Evolutionary conservation across 2,329 filamentous ascomycete genomes (phyloP).

Genomic region (Calcarisporium arbuscula): DNA sequence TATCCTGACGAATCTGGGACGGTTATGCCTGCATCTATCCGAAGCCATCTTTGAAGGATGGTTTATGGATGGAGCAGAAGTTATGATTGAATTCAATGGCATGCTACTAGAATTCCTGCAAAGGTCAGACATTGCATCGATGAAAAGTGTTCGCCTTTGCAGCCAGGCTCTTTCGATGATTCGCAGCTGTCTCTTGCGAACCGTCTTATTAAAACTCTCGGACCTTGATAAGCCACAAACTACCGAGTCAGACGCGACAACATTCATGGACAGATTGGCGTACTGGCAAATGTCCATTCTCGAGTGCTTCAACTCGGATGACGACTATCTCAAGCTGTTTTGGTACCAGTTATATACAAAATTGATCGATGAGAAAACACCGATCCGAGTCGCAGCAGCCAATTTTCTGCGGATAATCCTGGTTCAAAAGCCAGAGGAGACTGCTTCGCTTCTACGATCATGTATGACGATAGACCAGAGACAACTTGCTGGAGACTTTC

Average conservation of each 20-base stretch:
- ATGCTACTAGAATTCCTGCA: slow-evolving; percentile 84
- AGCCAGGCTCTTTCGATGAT: slow-evolving; percentile 74
- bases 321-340: slow-evolving; percentile 76
- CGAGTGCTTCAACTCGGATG: slow-evolving; percentile 67
- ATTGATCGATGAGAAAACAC: slow-evolving; percentile 62
- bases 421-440: slow-evolving; percentile 86
- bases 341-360: slow-evolving; percentile 93
- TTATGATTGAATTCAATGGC: slow-evolving; percentile 79
- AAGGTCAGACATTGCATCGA: slow-evolving; percentile 67
- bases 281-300: slow-evolving; percentile 96
- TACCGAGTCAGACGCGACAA: slow-evolving; percentile 55
- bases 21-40: slow-evolving; percentile 72
- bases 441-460: slow-evolving; percentile 65
- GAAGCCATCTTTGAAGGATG: slow-evolving; percentile 94
- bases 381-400: slow-evolving; percentile 69
- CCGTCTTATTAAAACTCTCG: slow-evolving; percentile 75
- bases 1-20: slow-evolving; percentile 78
- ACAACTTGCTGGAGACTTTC: slow-evolving; percentile 68
- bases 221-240: slow-evolving; percentile 65
- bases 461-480: slow-evolving; percentile 65
- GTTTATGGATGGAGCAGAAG: slow-evolving; percentile 84
- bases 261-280: slow-evolving; percentile 76
- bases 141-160: slow-evolving; percentile 90
- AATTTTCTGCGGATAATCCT: slow-evolving; percentile 87
- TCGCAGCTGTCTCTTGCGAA: slow-evolving; percentile 68